phyloP scores from a whole-genome alignment of 2,329 filamentous ascomycete genomes.

The Mycosphaerella sp. region DNA sequence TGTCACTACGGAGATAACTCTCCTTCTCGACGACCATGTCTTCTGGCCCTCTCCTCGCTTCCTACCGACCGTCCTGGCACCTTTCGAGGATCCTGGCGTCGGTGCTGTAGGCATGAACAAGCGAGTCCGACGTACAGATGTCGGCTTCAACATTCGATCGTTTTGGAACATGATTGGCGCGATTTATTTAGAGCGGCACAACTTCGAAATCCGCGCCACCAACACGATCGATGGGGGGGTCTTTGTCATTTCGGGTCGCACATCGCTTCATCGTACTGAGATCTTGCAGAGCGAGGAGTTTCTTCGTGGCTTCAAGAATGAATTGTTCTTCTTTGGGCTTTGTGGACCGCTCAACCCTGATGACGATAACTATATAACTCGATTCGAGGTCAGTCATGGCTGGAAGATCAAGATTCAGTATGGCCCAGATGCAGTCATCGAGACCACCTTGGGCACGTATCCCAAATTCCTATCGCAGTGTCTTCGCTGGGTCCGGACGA shows the following conservation, averaged over 20 bases:
- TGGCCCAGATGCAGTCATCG: slow-evolving; percentile 2
- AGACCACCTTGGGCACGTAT: slow-evolving; percentile 8
- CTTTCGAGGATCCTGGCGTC: slow-evolving; percentile 8
- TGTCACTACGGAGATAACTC: slow-evolving; percentile 1
- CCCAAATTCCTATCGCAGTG: slow-evolving; percentile 6
- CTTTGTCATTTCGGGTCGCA: slow-evolving; percentile 33
- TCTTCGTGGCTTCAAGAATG: slow-evolving; percentile 7
- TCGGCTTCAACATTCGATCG: slow-evolving; percentile 3
- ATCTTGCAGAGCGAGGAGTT: slow-evolving; percentile 28
- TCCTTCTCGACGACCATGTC: slow-evolving; percentile 12
- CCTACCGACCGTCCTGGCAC: slow-evolving; percentile 1
- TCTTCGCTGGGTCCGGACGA: slow-evolving; percentile 10
- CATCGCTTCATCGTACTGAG: slow-evolving; percentile 23
- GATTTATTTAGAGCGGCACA: slow-evolving; percentile 33
- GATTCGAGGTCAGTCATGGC: slow-evolving; percentile 6
- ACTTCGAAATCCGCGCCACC: slow-evolving; percentile 32
- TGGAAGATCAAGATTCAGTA: slow-evolving; percentile 13
- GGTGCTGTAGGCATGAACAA: slow-evolving; percentile 19
- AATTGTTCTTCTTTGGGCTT: slow-evolving; percentile 9
- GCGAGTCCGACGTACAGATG: slow-evolving; percentile 7
- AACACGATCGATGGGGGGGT: slow-evolving; percentile 33
- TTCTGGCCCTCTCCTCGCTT: slow-evolving; percentile 5
- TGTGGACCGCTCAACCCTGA: slow-evolving; percentile 10
- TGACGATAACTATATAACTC: slow-evolving; percentile 10
- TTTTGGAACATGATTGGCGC: slow-evolving; percentile 27